These are phyloP conservation scores for Candida coquimbonensis DNA, from an alignment of 805 yeast species.

Conservation along the genomic window DNA sequence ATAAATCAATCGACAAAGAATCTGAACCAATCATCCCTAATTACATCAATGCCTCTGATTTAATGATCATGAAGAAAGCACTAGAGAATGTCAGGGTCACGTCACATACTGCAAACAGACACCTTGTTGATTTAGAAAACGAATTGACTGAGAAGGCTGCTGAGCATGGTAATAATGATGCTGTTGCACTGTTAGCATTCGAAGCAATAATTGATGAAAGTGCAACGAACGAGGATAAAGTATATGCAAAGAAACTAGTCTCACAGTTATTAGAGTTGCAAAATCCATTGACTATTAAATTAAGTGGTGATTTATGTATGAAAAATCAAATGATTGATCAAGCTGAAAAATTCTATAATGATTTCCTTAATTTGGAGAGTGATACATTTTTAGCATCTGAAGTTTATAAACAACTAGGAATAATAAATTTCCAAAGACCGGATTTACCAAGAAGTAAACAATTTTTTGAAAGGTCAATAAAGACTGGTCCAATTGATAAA, in stretches of 20 bases:
- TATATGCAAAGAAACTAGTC: slow-evolving; percentile 57
- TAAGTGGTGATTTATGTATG: slow-evolving; percentile 71
- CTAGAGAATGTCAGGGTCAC: slow-evolving; percentile 53
- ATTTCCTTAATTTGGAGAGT: slow-evolving; percentile 48
- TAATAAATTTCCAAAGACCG: slow-evolving; percentile 48
- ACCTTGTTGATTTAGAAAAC: slow-evolving; percentile 57
- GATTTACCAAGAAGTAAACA: slow-evolving; percentile 45
- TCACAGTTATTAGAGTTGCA: slow-evolving; percentile 46
- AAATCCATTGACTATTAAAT: slow-evolving; percentile 71
- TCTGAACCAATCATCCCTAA: slow-evolving; percentile 32
- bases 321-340: slow-evolving; percentile 39
- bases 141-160: slow-evolving; percentile 78
- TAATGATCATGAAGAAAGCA: slow-evolving; percentile 62
- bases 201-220: slow-evolving; percentile 43
- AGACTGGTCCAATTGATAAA: slow-evolving; percentile 53
- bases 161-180: slow-evolving; percentile 75
- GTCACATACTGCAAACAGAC: slow-evolving; percentile 51
- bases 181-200: slow-evolving; percentile 67
- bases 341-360: slow-evolving; percentile 53
- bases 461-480: slow-evolving; percentile 56
- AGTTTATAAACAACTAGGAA: slow-evolving; percentile 61
- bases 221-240: slow-evolving; percentile 45
- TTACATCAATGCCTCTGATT: slow-evolving; percentile 46
- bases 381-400: slow-evolving; percentile 62
- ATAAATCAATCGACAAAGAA: slow-evolving; percentile 34